These are phyloP conservation scores for Nidula microcarpa DNA, from an alignment of 768 basidiomycete species.

Conservation along the genomic window DNA sequence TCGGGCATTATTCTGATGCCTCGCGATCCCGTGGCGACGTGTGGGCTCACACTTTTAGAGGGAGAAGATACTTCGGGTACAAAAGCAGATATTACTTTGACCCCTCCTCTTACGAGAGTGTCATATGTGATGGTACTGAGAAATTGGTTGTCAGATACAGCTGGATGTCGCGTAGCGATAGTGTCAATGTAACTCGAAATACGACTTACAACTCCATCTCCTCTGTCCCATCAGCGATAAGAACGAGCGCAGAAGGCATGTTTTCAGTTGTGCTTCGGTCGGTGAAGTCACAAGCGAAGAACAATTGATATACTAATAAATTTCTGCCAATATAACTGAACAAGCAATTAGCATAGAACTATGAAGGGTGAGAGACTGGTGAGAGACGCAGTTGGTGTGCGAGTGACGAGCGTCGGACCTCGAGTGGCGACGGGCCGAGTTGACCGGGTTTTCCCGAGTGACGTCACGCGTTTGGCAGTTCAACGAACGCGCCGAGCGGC, in stretches of 20 bases:
- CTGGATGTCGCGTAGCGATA: not conserved
- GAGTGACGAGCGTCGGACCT: too few relatives aligned
- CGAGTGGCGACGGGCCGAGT: too few relatives aligned
- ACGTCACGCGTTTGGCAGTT: too few relatives aligned
- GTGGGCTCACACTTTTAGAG: slow-evolving; percentile 28
- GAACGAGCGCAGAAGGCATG: slow-evolving; percentile 61
- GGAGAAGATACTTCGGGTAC: slow-evolving; percentile 30
- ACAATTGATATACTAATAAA: too few relatives aligned
- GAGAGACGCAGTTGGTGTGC: too few relatives aligned
- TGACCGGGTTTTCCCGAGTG: too few relatives aligned
- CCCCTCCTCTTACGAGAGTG: slow-evolving; percentile 74
- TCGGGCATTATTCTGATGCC: slow-evolving; percentile 75
- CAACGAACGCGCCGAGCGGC: too few relatives aligned
- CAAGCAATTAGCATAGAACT: too few relatives aligned
- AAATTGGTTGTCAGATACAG: not conserved
- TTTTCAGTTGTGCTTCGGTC: not conserved
- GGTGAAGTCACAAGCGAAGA: too few relatives aligned
- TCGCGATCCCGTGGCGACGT: slow-evolving; percentile 61
- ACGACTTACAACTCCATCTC: slow-evolving; percentile 81
- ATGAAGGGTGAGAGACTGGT: too few relatives aligned
- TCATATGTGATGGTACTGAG: slow-evolving; percentile 77
- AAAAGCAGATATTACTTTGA: slow-evolving; percentile 65
- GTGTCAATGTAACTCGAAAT: not conserved
- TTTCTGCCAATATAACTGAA: too few relatives aligned
- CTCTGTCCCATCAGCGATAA: slow-evolving; percentile 81